Evolutionary conservation across 1,139 yeast genomes (phyloP), one percentile per base, ranked within the genome.

Genomic region (Debaryomycetaceae sp.): DNA sequence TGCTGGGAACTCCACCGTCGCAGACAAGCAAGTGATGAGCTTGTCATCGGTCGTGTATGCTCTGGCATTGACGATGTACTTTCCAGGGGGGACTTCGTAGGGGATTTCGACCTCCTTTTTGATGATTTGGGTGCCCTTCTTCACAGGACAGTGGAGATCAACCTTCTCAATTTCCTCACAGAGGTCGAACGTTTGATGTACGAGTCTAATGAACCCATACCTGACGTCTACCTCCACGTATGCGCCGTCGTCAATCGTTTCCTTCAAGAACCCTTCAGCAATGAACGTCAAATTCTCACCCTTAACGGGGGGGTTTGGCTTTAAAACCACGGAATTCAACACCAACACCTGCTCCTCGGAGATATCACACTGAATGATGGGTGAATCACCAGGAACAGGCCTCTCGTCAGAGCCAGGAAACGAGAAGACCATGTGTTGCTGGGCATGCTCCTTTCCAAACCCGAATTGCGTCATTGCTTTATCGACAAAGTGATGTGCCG

Each of bases 1-100:
- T 34, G 58, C 46, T 6, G 68, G 81, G 66, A 86, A 84, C 42
- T 78, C 81, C 37, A 91, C 85, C 7, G 83, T 76, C 11, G 96
- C 97, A 34, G 87, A 80, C 58, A 93, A 74, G 65, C 99, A 93
- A 33, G 97, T 83, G 53, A 93, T 83, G 52, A 85, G 78, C 41
- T 78, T 83, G 56, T 87, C 97, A 45, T 87, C 89, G 42, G 70
- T 80, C 39, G 96, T 89, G 69, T 78, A 93, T 5, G 98, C 99
- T 59, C 93, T 81, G 17, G 97, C 98, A 48, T 76, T 73, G 41
- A 91, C 96, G 38, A 79, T 69, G 69, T 93, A 93, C 62, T 80
- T 85, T 38, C 98, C 99, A 27, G 98, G 97, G 47, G 99, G 98
- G 24, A 91, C 96, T 65, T 89, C 95, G n/a, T 76, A 72, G 17